Evolutionary conservation across 2,329 filamentous ascomycete genomes (phyloP).

Genomic region (Calonectria pauciramosa): DNA sequence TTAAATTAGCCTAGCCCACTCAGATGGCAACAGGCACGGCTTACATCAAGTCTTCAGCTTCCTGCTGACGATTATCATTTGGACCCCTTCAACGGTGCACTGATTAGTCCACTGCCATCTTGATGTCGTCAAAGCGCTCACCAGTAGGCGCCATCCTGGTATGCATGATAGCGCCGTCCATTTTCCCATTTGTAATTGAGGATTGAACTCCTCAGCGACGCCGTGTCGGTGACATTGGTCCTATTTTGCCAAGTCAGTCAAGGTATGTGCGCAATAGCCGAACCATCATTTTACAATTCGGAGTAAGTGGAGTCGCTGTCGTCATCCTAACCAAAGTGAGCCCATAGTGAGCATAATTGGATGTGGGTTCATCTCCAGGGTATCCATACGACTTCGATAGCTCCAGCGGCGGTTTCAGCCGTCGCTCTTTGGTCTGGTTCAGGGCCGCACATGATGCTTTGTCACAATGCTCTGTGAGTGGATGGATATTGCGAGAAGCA

Average conservation of each 20-base stretch:
- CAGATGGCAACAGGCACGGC: fast-evolving
- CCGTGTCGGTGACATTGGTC: constrained; percentile 34
- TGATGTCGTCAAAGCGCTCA: background rate
- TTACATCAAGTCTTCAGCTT: constrained; percentile 46
- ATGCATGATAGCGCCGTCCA: constrained; percentile 63
- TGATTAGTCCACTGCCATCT: background rate
- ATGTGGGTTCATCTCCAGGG: no score
- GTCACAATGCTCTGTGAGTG: background rate
- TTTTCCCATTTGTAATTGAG: constrained; percentile 56
- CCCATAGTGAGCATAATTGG: background rate
- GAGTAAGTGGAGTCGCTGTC: constrained; percentile 2
- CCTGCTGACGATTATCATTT: constrained; percentile 46
- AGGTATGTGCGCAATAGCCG: no score
- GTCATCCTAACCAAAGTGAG: background rate
- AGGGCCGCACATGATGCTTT: background rate
- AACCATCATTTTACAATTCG: background rate
- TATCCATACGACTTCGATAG: background rate
- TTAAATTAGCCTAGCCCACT: background rate
- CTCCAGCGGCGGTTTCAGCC: background rate
- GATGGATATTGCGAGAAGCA: background rate
- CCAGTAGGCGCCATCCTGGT: constrained; percentile 58
- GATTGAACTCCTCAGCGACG: constrained; percentile 36
- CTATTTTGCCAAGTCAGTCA: background rate
- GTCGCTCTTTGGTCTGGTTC: background rate
- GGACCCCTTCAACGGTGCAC: constrained; percentile 34